Conservation (phyloP, 1,284 basidiomycete species). For the Leccinum griseonigrum region DNA sequence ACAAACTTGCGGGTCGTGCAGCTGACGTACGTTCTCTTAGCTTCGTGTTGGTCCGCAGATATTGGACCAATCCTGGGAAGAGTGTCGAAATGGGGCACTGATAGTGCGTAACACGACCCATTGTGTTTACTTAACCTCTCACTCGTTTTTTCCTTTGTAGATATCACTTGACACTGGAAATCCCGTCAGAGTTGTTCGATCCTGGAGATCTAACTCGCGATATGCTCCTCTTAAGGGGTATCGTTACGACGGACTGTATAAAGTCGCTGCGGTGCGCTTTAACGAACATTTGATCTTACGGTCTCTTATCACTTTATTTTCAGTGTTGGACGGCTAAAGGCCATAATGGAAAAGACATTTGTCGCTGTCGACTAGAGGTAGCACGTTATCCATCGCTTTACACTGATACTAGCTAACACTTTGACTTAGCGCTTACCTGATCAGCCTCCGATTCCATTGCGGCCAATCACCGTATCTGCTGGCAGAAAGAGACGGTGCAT, state of each 20-base stretch:
- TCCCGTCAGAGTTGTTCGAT: slow-evolving; percentile 28
- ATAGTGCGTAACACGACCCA: slow-evolving; percentile 12
- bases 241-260: slow-evolving; percentile 33
- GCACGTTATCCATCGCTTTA: not conserved
- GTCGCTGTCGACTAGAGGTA: slow-evolving; percentile 30
- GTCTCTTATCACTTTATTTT: not conserved
- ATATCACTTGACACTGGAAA: slow-evolving; percentile 16
- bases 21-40: slow-evolving; percentile 9
- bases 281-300: not conserved
- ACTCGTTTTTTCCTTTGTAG: slow-evolving; percentile 12
- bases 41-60: slow-evolving; percentile 22
- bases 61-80: slow-evolving; percentile 26
- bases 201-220: slow-evolving; percentile 14
- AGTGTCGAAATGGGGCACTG: slow-evolving; percentile 13
- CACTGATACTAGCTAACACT: not conserved
- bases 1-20: not conserved
- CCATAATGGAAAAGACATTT: slow-evolving; percentile 13
- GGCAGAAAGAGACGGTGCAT: not conserved
- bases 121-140: not conserved
- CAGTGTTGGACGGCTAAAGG: slow-evolving; percentile 26
- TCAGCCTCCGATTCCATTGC: slow-evolving; percentile 25
- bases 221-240: slow-evolving; percentile 25
- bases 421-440: slow-evolving; percentile 23
- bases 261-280: slow-evolving; percentile 14
- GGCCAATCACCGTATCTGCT: not conserved